phyloP scores from a whole-genome alignment of 225 moss, liverwort and hornwort genomes.

The Sphagnum contortum region DNA sequence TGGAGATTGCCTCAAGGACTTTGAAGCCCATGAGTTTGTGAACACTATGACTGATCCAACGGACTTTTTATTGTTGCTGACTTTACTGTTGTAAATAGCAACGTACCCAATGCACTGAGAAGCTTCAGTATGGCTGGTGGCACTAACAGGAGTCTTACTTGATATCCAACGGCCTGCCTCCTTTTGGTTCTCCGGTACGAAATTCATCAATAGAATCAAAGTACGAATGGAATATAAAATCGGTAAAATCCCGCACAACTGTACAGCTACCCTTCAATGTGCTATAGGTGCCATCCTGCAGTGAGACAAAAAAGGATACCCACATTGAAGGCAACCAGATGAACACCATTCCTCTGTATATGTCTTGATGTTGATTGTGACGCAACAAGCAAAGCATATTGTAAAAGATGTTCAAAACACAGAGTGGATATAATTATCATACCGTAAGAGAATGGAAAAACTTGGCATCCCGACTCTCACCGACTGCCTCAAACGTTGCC shows the following conservation, averaged over 20 bases:
- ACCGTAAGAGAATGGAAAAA: conserved; percentile 59
- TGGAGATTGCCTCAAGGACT: no score
- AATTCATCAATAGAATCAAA: conserved; percentile 58
- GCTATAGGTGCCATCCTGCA: conserved; percentile 61
- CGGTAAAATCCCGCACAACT: conserved; percentile 74
- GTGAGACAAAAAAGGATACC: no score
- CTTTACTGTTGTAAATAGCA: no score
- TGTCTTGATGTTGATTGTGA: no score
- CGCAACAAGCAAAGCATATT: no score
- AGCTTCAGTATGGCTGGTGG: no score
- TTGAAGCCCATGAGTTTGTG: no score
- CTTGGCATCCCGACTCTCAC: conserved; percentile 38
- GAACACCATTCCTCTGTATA: no score
- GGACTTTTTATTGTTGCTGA: no score
- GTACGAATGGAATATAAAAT: conserved; percentile 64
- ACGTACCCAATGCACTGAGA: no score
- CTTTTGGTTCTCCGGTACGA: conserved; percentile 46
- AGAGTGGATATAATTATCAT: conserved; percentile 11
- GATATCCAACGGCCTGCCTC: conserved; percentile 62
- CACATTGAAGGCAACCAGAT: no score
- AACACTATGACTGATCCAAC: no score
- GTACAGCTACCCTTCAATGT: conserved; percentile 63
- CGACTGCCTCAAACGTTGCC: conserved; percentile 85
- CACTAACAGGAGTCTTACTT: conserved; percentile 20
- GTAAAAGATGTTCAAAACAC: background rate